phyloP scores from a whole-genome alignment of 371 early-diverging fungal species.

The Dentiscutata heterogama region DNA sequence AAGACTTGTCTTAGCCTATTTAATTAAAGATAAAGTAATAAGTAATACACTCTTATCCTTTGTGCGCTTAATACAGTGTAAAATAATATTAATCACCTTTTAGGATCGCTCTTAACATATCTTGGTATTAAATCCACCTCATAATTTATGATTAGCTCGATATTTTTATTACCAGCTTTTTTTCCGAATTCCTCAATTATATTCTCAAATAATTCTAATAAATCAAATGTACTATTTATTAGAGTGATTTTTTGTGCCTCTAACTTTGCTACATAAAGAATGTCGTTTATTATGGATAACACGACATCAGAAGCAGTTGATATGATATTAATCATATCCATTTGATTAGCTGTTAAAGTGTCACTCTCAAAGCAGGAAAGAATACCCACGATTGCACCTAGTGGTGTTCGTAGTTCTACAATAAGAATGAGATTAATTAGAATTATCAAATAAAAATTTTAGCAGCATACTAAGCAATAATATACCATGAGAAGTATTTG shows the following conservation, averaged over 20 bases:
- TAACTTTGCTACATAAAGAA: too few relatives aligned
- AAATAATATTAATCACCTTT: not conserved
- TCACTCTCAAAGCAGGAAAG: conserved; percentile 42
- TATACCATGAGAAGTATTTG: conserved; percentile 55
- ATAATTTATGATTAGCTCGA: conserved; percentile 51
- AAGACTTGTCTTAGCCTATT: conserved; percentile 12
- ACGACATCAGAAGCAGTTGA: conserved; percentile 48
- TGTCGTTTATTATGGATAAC: conserved; percentile 47
- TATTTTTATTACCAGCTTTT: conserved; percentile 51
- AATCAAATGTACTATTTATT: too few relatives aligned
- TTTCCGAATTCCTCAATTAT: conserved; percentile 37
- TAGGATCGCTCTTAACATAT: too few relatives aligned
- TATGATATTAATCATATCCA: conserved; percentile 54
- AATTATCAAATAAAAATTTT: not conserved
- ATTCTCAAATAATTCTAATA: conserved; percentile 33
- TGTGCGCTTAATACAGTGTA: not conserved
- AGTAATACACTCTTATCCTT: not conserved
- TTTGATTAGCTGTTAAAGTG: conserved; percentile 53
- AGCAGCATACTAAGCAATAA: not conserved
- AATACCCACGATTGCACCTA: conserved; percentile 61
- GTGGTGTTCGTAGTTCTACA: conserved; percentile 55
- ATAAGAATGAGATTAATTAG: not conserved
- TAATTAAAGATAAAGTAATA: not conserved
- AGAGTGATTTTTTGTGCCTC: conserved; percentile 62
- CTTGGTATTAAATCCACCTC: conserved; percentile 45